A percentile compares a stretch with the other conserved stretches of the same genome.
Conservation (phyloP, 164 flowering plant genomes). For the Vitis riparia region DNA sequence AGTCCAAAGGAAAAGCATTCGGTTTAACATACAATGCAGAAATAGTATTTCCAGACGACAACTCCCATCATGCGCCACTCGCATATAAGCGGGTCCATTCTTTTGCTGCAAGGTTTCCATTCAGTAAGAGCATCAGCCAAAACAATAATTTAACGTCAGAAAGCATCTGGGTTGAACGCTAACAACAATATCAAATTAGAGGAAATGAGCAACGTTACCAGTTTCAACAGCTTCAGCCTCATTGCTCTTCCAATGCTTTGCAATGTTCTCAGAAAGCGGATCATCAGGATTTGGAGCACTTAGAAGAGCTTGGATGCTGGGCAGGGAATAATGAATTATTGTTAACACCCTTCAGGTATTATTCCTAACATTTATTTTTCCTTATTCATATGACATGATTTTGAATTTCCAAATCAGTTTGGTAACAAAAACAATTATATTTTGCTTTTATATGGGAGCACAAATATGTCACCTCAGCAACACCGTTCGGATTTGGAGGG, state of each 20-base stretch:
- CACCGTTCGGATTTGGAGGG: conserved; percentile 95
- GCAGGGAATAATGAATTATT: too few relatives aligned
- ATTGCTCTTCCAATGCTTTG: conserved; percentile 96
- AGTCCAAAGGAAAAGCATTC: not conserved
- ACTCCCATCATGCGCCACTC: conserved; percentile 48
- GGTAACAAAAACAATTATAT: too few relatives aligned
- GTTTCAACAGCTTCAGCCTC: conserved; percentile 97
- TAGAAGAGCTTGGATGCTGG: conserved; percentile 83
- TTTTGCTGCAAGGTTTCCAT: conserved; percentile 60
- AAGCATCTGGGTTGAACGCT: too few relatives aligned
- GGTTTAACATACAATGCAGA: not conserved
- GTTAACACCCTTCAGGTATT: too few relatives aligned
- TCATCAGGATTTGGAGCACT: conserved; percentile 99
- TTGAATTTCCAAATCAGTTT: too few relatives aligned
- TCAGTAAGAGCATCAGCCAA: not conserved
- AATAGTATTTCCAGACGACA: not conserved
- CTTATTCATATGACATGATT: too few relatives aligned
- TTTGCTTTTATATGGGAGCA: too few relatives aligned
- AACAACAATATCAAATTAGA: too few relatives aligned
- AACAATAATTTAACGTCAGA: not conserved
- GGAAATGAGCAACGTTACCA: conserved; percentile 36
- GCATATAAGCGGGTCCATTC: conserved; percentile 96
- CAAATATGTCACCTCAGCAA: conserved; percentile 60
- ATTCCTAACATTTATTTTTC: too few relatives aligned
- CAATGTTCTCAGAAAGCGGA: conserved; percentile 94